Evolutionary conservation across 2,329 filamentous ascomycete genomes (phyloP), one percentile per base, ranked within the genome.

Genomic region (Pyricularia sp.): DNA sequence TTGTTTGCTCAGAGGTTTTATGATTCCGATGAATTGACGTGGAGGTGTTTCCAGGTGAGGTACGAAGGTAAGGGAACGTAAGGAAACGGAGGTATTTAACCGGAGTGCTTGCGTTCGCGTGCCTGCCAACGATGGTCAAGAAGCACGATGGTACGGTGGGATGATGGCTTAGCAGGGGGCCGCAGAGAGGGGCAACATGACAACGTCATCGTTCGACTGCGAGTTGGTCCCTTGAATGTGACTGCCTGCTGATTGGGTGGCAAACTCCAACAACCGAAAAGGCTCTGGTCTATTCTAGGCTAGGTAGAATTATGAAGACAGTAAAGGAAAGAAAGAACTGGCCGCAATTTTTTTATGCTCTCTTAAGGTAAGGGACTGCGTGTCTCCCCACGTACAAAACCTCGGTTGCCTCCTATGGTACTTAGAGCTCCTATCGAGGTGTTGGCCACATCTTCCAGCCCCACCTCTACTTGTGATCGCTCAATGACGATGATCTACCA

Each of bases 171-270:
- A 26, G 55, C 55, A 59, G 26, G 55, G 55, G 55, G 55, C 55
- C 26, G 31, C 22, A 28, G 26, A 63, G 63, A 65, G 57, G 64
- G 64, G 66, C 44, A 62, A 62, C 10, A 40, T 12, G n/a, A 10
- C 8, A 62, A 62, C 60, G 60, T 62, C 60, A 62, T 62, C 60
- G 22, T 31, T 26, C 24, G 13, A 26, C 24, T 10, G 10, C 12
- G 13, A 19, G 24, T 24, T 28, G 22, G 26, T 16, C 55, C 24
- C 26, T 59, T 59, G 26, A 49, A 28, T 28, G 55, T 59, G 12
- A 6, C 24, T 28, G 55, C 13, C 55, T 19, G 55, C 24, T 59
- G 55, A 59, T 59, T 59, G 55, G 55, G 55, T 28, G 55, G 55
- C 24, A 30, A 59, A 59, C 53, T 26, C 22, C 24, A 28, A 9